phyloP scores from a whole-genome alignment of 345 rosid genomes.

The Excoecaria agallocha region DNA sequence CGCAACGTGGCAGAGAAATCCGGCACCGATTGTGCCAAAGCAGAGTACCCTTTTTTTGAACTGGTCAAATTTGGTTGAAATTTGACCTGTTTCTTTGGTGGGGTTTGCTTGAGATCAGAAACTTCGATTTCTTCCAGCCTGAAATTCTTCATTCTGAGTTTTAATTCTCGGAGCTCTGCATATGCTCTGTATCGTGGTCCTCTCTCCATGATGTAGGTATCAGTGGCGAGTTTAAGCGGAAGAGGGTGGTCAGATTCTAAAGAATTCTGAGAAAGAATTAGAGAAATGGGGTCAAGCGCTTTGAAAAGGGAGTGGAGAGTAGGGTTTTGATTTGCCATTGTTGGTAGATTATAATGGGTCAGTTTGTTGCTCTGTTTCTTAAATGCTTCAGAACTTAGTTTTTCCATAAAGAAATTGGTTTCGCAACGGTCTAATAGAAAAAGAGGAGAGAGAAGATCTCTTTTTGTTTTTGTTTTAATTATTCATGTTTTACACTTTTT shows the following conservation, averaged over 20 bases:
- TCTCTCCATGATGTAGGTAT: conserved; percentile 56
- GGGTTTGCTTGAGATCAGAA: conserved; percentile 35
- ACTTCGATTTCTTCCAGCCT: conserved; percentile 34
- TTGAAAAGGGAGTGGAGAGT: conserved; percentile 34
- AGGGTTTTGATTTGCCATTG: conserved; percentile 43
- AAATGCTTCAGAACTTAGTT: conserved; percentile 17
- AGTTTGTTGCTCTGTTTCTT: neutral
- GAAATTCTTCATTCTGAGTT: conserved; percentile 42
- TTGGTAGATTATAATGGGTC: conserved; percentile 7
- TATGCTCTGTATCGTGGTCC: conserved; percentile 79
- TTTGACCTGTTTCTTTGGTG: conserved; percentile 61
- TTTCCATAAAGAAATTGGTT: conserved; percentile 13
- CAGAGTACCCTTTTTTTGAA: conserved; percentile 37
- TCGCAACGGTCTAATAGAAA: conserved; percentile 49
- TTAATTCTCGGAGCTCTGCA: conserved; percentile 64
- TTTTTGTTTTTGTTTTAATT: neutral
- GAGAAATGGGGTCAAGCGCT: conserved; percentile 58
- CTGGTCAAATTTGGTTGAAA: conserved; percentile 37
- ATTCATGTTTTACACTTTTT: neutral
- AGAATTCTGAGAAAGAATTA: conserved; percentile 58
- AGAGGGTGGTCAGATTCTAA: conserved; percentile 35
- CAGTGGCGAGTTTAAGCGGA: conserved; percentile 49
- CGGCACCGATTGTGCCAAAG: conserved; percentile 74
- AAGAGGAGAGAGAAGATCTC: conserved; percentile 12
- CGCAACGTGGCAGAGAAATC: conserved; percentile 66